Evolutionary conservation across 2,329 filamentous ascomycete species (phyloP), one percentile per base, ranked within the genome.

Genomic region (Epichloe sp.): DNA sequence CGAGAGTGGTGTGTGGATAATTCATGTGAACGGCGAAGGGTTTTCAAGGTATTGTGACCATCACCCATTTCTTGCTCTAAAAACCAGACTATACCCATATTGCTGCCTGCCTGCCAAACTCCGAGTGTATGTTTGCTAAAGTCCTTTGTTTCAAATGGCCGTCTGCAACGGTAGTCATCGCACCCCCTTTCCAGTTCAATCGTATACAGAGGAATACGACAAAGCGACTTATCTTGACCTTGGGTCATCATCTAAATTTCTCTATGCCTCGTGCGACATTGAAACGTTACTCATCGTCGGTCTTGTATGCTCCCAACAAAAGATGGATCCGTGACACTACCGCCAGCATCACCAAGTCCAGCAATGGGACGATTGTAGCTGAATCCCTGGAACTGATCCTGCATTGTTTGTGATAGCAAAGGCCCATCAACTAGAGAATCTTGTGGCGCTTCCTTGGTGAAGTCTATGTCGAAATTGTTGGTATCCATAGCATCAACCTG

Each of bases 281-380:
- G n/a, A 10, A 35, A 11, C 15, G 19, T 36, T 19, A 23, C 61
- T 54, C 63, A 68, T 61, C 64, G 62, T 53, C 63, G 61, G 56
- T 79, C 78, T 58, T 76, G 72, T 56, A 83, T 71, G 64, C 79
- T 83, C 56, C 79, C 78, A 36, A 80, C 77, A 60, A 81, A 82
- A 31, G 79, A 82, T 8, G 88, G 87, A 66, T 95, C 93, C 71
- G 86, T 94, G 56, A 97, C 85, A 70, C 89, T 95, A 55, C 93
- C 91, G 57, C 93, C 91, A 35, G 85, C 93, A 68, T 97, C 91
- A 43, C 88, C 89, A 37, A 96, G 78, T 48, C 91, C 91, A 52
- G 90, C 89, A 58, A 97, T 90, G 19, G 91, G 93, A 54, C 93
- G 82, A 71, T 96, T 97, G 76, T 97, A 97, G 56, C 87, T 95